Evolutionary conservation across 305 asterid species (phyloP), one percentile per base, ranked within the genome.

Genomic region (Ilex paraguariensis): DNA sequence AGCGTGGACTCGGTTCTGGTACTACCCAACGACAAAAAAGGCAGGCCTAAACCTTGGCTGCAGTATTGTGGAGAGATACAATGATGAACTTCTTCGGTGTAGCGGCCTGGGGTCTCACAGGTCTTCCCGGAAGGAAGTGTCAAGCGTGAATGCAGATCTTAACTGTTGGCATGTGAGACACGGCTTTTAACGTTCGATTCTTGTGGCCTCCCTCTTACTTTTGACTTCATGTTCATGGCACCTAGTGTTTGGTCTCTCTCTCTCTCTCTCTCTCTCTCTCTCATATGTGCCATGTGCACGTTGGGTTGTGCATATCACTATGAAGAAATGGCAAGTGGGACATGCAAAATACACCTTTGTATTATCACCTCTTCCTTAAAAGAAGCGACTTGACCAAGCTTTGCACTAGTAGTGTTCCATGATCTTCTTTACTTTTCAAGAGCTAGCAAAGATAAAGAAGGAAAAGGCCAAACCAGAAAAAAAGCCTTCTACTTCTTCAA

Each of bases 331-430:
- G 36, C 15, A 2, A 13, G 30, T 7, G 52, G 51, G 39, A 39
- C 42, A 31, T 16, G 53, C 13, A 49, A 5, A 32, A 0, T 8
- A 39, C 21, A 28, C 17, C 32, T 3, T 5, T 4, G 10, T 32
- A 48, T n/a, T 12, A 48, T 49, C 3, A 7, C 15, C 61, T 51
- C 46, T 66, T 70, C 59, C 77, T 78, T 66, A 78, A 78, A 78
- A 74, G 83, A 65, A 59, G 75, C 10, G 71, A 78, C 36, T 74
- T 70, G 79, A 74, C 77, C 40, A 60, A 70, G 53, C 54, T 56
- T 12, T 46, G 65, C 69, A 56, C 68, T 61, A 62, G 32, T 21
- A 21, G 28, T 21, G 28, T 21, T 21, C 1, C 28, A 21, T 21
- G 1, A 1, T 21, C 28, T 21, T 21, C 28, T 21, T 21, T 21